Evolutionary conservation across 2,329 filamentous ascomycete genomes (phyloP), one percentile per base, ranked within the genome.

Genomic region (Exserohilum rostratum): DNA sequence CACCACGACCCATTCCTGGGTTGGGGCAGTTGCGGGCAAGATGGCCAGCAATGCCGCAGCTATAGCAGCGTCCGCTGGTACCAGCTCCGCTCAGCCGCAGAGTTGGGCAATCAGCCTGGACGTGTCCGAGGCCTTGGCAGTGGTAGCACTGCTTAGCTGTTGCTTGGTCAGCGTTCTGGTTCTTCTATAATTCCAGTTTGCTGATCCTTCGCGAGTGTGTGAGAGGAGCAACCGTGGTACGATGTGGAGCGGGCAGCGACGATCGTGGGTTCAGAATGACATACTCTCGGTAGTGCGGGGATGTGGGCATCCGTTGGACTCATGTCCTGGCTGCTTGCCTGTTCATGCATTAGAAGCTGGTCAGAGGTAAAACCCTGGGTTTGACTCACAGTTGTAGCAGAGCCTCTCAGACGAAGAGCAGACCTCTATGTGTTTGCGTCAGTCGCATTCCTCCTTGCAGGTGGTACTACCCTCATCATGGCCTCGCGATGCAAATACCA

Each of bases 141-240:
- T 98, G 95, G 79, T 99, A 99, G 87, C 95, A 99, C 84, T 99
- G 95, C 87, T 99, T 99, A 48, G 92, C 92, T 88, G 70, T 57
- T 42, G 22, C 48, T 30, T 13, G 43, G 61, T 67, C 55, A 67
- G 63, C 20, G 15, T 33, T 46, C 20, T 46, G n/a, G 13, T 37
- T 38, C 27, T 38, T 51, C 35, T 15, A 15, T 20, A 18, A 12
- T 44, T 13, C 37, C 12, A n/a, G 10, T 27, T 9, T 33, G 6
- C 15, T 13, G 11, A 27, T 25, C 27, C 6, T 40, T 46, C 15
- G 43, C 50, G 9, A 42, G 12, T 25, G 15, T n/a, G 31, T 38
- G 15, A 29, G 17, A 22, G 49, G 33, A 34, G 27, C 25, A 33
- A 39, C 48, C 51, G 43, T 46, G 29, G 18, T 34, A 38, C 27